Base-by-base conservation (phyloP, 139 green algal species). In the Bryopsis sp. region DNA sequence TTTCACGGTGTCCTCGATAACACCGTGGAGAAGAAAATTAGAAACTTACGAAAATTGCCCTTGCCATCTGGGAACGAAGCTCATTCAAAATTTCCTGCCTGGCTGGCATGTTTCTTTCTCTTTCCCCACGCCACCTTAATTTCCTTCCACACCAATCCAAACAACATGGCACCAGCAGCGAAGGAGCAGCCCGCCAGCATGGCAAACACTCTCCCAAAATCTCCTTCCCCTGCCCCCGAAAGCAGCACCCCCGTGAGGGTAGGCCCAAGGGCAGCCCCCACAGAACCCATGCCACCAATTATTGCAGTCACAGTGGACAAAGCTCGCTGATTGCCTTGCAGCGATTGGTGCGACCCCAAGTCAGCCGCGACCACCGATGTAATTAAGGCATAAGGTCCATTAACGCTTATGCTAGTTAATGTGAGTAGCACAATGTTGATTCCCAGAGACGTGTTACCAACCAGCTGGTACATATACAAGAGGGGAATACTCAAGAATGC, bases 321-420 rank as follows among this genome's bases (percentile, higher is more conserved):
- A 8, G 91, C 92, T 61, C 43, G 8, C 76, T 54, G 31, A 69
- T 69, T 69, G 39, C 62, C 62, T 47, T 11, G 59, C 7, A 97
- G 70, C 33, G 79, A 90, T 65, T 91, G 82, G 68, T 97, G 90
- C 24, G 82, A 90, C n/a, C 92, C 92, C 8, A 97, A 79, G 76
- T 97, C 92, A 1, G 92, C 92, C 19, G 78, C 89, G 5, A 97
- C 92, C 0, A 90, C 92, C 0, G 91, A 96, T 24, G 92, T 97
- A 78, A 97, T 97, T 58, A 97, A 84, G 15, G 92, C 92, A 70
- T 97, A 97, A 34, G 92, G 92, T 0, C 92, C 92, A 74, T 97
- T 98, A 6, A 98, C 92, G 32, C 92, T 90, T 62, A 96, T 88
- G n/a, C 92, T 92, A 7, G 77, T 79, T 2, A 82, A 5, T 78